A percentile compares a stretch with the other conserved stretches of the same genome.
phyloP scores from a whole-genome alignment of 108 stramenopile species.

The Licmophora abbreviata region DNA sequence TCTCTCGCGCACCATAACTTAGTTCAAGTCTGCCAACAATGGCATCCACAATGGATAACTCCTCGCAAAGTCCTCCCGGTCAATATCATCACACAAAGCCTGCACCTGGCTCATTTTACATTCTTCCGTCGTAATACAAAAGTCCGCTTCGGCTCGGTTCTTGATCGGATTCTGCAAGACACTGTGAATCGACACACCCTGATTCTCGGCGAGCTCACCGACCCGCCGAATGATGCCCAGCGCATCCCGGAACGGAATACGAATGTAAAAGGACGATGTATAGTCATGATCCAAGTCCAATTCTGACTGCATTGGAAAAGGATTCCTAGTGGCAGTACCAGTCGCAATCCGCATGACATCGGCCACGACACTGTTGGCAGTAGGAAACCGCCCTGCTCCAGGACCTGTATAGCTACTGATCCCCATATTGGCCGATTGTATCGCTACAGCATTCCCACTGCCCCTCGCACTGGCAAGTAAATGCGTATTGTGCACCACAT shows the following conservation, averaged over 20 bases:
- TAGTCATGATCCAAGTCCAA: constrained; percentile 68
- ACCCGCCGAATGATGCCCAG: constrained; percentile 73
- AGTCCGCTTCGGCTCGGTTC: constrained; percentile 66
- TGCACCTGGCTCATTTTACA: constrained; percentile 44
- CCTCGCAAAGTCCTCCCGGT: constrained; percentile 42
- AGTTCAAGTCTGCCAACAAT: constrained; percentile 41
- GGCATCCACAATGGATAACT: constrained; percentile 51
- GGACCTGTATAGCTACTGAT: constrained; percentile 69
- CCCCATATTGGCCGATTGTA: constrained; percentile 69
- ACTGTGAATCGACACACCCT: constrained; percentile 69
- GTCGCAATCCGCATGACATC: constrained; percentile 77
- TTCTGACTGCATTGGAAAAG: constrained; percentile 9
- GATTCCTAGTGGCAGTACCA: constrained; percentile 19
- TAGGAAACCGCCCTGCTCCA: constrained; percentile 90
- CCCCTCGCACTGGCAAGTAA: constrained; percentile 58
- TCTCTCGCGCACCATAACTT: no score
- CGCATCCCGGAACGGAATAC: constrained; percentile 72
- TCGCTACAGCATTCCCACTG: constrained; percentile 68
- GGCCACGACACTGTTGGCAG: constrained; percentile 90
- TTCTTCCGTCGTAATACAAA: constrained; percentile 74
- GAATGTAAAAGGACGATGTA: constrained; percentile 67
- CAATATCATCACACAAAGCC: constrained; percentile 41
- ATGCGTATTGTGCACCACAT: constrained; percentile 58
- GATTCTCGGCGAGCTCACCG: constrained; percentile 72
- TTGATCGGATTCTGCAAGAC: constrained; percentile 80